phyloP scores from a whole-genome alignment of 148 eudicot genomes.

The Rhododendron mucronatum region DNA sequence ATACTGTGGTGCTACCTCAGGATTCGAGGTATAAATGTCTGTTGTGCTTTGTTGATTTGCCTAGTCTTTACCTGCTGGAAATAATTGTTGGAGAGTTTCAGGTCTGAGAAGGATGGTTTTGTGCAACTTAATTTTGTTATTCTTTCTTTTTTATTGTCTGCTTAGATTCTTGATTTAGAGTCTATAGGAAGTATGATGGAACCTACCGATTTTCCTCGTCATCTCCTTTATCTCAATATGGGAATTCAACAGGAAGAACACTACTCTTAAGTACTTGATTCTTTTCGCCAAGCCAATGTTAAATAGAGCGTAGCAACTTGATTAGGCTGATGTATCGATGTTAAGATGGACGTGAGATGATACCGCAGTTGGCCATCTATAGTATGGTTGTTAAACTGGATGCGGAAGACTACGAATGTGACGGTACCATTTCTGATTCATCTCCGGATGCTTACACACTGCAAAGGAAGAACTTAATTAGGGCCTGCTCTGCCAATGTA shows the following conservation, averaged over 20 bases:
- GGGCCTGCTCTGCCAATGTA: background rate
- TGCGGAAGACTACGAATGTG: background rate
- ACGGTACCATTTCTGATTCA: background rate
- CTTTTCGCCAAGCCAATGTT: background rate
- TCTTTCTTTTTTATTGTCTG: background rate
- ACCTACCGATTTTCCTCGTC: background rate
- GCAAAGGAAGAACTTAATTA: background rate
- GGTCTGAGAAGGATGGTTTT: background rate
- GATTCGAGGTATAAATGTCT: constrained; percentile 72
- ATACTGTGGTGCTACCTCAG: constrained; percentile 88
- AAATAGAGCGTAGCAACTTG: background rate
- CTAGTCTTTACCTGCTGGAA: background rate
- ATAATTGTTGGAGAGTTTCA: background rate
- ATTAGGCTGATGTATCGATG: background rate
- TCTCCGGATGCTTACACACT: background rate
- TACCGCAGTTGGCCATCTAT: too few relatives aligned
- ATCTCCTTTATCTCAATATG: background rate
- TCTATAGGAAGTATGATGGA: background rate
- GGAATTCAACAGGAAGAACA: background rate
- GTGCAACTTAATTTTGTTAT: background rate
- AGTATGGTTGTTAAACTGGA: background rate
- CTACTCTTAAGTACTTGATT: background rate
- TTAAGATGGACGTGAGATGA: background rate
- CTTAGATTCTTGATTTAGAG: background rate
- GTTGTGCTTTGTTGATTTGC: background rate